Evolutionary conservation across 352 stramenopile genomes (phyloP).

Genomic region (Lagenidium giganteum): DNA sequence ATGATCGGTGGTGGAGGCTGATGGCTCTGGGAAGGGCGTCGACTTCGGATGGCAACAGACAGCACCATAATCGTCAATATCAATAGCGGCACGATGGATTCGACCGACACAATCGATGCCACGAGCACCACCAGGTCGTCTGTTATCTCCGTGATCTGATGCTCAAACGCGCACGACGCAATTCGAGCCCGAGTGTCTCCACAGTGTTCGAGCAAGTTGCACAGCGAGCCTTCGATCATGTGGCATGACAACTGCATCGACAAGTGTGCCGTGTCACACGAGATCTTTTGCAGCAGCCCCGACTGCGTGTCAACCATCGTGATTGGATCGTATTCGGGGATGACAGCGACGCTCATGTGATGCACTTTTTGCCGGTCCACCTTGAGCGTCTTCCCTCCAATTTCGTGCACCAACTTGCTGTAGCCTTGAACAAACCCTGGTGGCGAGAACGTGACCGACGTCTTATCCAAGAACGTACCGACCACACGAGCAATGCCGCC

Average conservation of each 20-base stretch:
- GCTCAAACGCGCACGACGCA: slow-evolving; percentile 66
- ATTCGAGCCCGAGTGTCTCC: slow-evolving; percentile 51
- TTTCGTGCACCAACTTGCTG: slow-evolving; percentile 83
- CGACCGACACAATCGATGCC: slow-evolving; percentile 37
- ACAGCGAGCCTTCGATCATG: slow-evolving; percentile 88
- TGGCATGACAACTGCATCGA: slow-evolving; percentile 89
- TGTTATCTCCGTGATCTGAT: slow-evolving; percentile 69
- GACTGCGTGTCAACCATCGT: slow-evolving; percentile 87
- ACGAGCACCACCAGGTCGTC: slow-evolving; percentile 60
- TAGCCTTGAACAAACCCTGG: slow-evolving; percentile 86
- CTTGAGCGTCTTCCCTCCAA: slow-evolving; percentile 61
- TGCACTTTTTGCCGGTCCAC: slow-evolving; percentile 75
- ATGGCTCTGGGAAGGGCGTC: too few relatives aligned
- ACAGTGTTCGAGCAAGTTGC: slow-evolving; percentile 79
- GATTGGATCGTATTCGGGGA: slow-evolving; percentile 86
- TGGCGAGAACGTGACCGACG: slow-evolving; percentile 83
- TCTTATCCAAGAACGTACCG: slow-evolving; percentile 66
- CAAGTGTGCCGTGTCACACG: slow-evolving; percentile 79
- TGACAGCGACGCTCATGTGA: slow-evolving; percentile 79
- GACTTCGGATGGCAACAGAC: slow-evolving; percentile 55
- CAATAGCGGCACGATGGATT: slow-evolving; percentile 43
- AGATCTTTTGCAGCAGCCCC: slow-evolving; percentile 88
- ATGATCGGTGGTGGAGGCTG: too few relatives aligned
- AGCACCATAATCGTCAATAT: slow-evolving; percentile 52
- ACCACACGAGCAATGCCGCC: slow-evolving; percentile 83